Conservation (phyloP, 2,329 filamentous ascomycete genomes). For the Hymenoscyphus infarciens region DNA sequence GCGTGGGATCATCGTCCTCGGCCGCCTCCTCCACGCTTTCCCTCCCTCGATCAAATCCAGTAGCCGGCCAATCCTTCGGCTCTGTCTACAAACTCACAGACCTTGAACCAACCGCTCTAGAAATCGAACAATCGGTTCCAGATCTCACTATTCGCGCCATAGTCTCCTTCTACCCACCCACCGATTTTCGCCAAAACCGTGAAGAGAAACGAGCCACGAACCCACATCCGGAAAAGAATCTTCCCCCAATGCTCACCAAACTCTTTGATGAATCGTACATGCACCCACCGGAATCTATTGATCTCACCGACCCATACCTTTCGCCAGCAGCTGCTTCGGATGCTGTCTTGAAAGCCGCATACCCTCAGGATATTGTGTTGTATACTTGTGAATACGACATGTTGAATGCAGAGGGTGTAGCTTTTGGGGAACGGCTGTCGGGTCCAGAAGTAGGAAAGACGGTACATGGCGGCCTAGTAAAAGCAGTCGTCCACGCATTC, state of each 20-base stretch:
- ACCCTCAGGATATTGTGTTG: constrained; percentile 53
- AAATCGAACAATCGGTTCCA: constrained; percentile 35
- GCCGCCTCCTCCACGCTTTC: constrained; percentile 17
- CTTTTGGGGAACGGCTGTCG: constrained; percentile 56
- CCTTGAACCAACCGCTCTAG: constrained; percentile 33
- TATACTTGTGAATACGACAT: constrained; percentile 65
- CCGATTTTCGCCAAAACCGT: constrained; percentile 57
- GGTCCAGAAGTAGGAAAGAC: constrained; percentile 47
- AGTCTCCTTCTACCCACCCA: constrained; percentile 58
- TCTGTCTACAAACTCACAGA: constrained; percentile 31
- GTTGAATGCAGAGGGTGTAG: constrained; percentile 57
- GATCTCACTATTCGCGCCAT: constrained; percentile 49
- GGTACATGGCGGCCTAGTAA: constrained; percentile 56
- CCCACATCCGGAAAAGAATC: constrained; percentile 52
- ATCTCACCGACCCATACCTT: constrained; percentile 51
- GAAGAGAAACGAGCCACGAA: constrained; percentile 53
- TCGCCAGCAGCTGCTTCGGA: constrained; percentile 56
- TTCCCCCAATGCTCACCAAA: constrained; percentile 55
- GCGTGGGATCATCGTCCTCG: not conserved
- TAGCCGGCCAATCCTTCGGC: constrained; percentile 10
- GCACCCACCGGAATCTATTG: constrained; percentile 40
- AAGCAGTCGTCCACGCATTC: constrained; percentile 60
- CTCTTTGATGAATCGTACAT: constrained; percentile 63
- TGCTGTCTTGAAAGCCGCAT: constrained; percentile 43
- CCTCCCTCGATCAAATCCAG: constrained; percentile 13